Evolutionary conservation across 164 flowering plant genomes (phyloP).

Genomic region (Magnolia changhungtana): DNA sequence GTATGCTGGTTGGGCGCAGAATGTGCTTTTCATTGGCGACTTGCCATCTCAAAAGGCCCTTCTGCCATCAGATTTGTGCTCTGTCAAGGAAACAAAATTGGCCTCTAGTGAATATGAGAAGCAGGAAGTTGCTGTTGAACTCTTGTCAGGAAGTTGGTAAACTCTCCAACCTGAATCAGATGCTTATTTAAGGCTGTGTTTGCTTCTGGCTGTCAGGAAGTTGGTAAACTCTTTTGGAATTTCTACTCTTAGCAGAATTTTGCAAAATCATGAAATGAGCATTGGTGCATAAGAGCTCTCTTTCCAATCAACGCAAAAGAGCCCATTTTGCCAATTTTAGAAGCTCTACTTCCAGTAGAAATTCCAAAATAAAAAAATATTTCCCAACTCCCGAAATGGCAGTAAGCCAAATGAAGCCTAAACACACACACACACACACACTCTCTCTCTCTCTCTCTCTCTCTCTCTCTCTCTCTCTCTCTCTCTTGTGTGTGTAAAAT

Average conservation of each 20-base stretch:
- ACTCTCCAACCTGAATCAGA: background rate
- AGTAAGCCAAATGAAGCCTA: too few relatives aligned
- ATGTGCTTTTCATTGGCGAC: constrained; percentile 84
- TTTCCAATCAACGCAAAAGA: background rate
- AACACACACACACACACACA: too few relatives aligned
- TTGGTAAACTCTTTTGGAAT: background rate
- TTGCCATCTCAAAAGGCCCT: constrained; percentile 73
- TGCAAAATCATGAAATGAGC: background rate
- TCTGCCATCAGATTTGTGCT: constrained; percentile 34
- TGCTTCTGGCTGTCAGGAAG: background rate
- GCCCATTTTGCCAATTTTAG: background rate
- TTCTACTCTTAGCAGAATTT: background rate
- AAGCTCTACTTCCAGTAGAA: background rate
- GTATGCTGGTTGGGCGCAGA: constrained; percentile 99
- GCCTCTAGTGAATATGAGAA: constrained; percentile 12
- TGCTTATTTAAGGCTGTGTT: background rate
- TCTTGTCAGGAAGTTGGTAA: constrained; percentile 10
- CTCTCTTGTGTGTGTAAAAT: too few relatives aligned
- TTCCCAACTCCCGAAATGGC: too few relatives aligned
- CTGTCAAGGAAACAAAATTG: constrained; percentile 24
- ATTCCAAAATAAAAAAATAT: background rate
- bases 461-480: too few relatives aligned
- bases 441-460: too few relatives aligned
- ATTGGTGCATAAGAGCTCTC: background rate
- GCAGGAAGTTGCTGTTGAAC: constrained; percentile 14